Evolutionary conservation across 192 early-diverging fungal species (phyloP), one percentile per base, ranked within the genome.

Genomic region (Chytriomyces confervae): DNA sequence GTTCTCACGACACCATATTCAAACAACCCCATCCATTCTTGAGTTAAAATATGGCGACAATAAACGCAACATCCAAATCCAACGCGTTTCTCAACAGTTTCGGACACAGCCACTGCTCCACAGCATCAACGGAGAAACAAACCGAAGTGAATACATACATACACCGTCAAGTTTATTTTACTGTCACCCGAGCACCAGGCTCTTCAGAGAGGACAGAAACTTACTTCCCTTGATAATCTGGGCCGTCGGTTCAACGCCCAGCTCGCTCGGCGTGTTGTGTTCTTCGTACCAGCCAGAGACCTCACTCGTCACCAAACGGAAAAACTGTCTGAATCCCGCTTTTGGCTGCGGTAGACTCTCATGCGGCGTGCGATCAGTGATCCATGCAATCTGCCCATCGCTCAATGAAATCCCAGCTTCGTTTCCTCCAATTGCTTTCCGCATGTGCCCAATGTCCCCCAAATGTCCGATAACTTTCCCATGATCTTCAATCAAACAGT

Each of bases 361-460:
- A 69, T 69, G 66, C 45, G 66, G 66, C 23, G 66, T 69, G 9
- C 66, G 66, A 47, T 69, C 66, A 5, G 66, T 69, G 5, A 69
- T 69, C 66, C 66, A 69, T 16, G 23, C 23, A 69, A 69, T 29
- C 48, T 49, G 0, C n/a, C 48, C 48, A 11, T 27, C 24, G 0
- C 24, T 27, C 36, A 36, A 36, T 2, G 36, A 36, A 36, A 36
- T 36, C 11, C 16, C 66, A 4, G 63, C 27, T 16, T 65, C 63
- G 18, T 65, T 36, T 13, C 23, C 45, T 47, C 48, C 66, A 48
- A 48, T 69, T 16, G 44, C 66, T 10, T 16, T 46, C 45, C 66
- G 24, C 48, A 69, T 6, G 23, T 69, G 66, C 48, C 48, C 66
- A 44, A 69, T 69, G 45, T 49, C 48, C 16, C 66, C 66, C 48